Conservation (phyloP, 2,329 filamentous ascomycete genomes). For the Trichophyton equinum region DNA sequence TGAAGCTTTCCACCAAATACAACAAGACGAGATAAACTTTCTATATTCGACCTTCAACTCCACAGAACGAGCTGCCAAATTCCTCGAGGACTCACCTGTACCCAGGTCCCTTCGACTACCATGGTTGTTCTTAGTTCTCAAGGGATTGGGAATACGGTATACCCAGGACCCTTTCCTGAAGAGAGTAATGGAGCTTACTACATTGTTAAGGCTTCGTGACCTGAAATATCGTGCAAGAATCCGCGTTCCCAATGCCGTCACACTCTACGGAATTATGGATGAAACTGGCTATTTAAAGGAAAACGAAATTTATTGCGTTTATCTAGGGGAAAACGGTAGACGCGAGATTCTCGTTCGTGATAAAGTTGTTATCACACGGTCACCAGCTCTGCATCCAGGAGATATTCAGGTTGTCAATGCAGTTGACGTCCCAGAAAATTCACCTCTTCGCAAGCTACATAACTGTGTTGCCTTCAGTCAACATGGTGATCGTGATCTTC, state of each 20-base stretch:
- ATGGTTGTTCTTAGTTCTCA: constrained; percentile 48
- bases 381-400: constrained; percentile 68
- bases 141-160: constrained; percentile 49
- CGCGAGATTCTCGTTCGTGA: constrained; percentile 24
- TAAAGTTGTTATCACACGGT: constrained; percentile 56
- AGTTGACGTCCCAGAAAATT: constrained; percentile 39
- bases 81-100: constrained; percentile 51
- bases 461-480: constrained; percentile 74
- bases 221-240: constrained; percentile 72
- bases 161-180: constrained; percentile 56
- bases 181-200: constrained; percentile 55
- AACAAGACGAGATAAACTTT: constrained; percentile 48
- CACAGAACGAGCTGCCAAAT: constrained; percentile 50
- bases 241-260: constrained; percentile 55
- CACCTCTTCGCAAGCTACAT: constrained; percentile 48
- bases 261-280: constrained; percentile 72
- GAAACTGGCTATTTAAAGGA: constrained; percentile 58
- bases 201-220: constrained; percentile 57
- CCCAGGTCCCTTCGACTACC: constrained; percentile 49
- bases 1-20: constrained; percentile 51
- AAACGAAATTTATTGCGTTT: constrained; percentile 55
- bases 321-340: constrained; percentile 30
- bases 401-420: constrained; percentile 59
- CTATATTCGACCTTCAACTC: constrained; percentile 49
- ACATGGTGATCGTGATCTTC: constrained; percentile 57